Evolutionary conservation across 2,329 filamentous ascomycete genomes (phyloP), one percentile per base, ranked within the genome.

Genomic region (Chaetothyriales sp.): DNA sequence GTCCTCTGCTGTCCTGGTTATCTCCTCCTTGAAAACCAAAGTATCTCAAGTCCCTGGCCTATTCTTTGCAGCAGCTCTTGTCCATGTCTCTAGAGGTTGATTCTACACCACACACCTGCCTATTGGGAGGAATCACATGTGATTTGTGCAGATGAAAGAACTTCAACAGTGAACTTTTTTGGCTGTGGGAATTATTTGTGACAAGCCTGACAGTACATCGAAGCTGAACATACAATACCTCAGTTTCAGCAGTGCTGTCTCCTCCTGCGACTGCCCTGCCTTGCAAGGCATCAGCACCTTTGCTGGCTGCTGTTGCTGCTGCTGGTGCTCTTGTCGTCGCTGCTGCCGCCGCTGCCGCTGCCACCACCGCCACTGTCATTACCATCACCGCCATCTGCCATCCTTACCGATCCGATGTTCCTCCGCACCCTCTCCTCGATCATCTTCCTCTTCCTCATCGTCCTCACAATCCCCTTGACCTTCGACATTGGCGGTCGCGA

Each of bases 401-500:
- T 32, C 44, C 65, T 66, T 62, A 63, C 68, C 68, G 71, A 68
- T 67, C 71, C 72, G 86, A 88, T 83, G 83, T 75, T 90, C 68
- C 80, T 89, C 68, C 82, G 83, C 66, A 77, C 83, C 66, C 65
- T 89, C 61, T 86, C 86, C 64, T 86, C 86, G 70, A 75, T 83
- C 65, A 70, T 86, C 69, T 96, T 95, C 71, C 81, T 96, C 62
- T 77, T 89, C 69, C 85, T 85, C 70, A 88, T 95, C 67, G 81
- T 96, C 64, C 84, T 96, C 65, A 95, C 88, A 55, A 92, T 98
- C 65, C 92, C 92, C 55, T 82, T 98, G 65, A 86, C 90, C 63
- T 96, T 96, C 73, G 92, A 98, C 78, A 90, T 96, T 63, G 92
- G 92, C 65, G 92, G 92, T 55, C 83, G 87, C 63, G 89, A 92